Base-by-base conservation (phyloP, 1,284 basidiomycete genomes). In the Ustilago crameri region DNA sequence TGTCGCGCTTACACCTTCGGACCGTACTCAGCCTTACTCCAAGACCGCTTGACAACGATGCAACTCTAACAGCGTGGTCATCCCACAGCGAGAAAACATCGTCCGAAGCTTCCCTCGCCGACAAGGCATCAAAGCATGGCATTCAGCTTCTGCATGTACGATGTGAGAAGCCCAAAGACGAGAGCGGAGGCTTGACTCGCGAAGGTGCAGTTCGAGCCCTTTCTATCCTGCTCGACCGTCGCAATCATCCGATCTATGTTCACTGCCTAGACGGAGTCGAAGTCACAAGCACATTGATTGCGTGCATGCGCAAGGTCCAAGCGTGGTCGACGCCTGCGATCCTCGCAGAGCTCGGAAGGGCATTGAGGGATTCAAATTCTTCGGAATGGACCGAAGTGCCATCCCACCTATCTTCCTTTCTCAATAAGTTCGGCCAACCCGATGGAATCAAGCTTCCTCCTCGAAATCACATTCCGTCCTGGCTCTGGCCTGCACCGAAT, bases 211-310 rank as follows among this genome's bases (percentile, higher is more conserved):
- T 68, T 9, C 58, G 69, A 7, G 80, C 78, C 7, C 51, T 82
- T 9, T 52, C 69, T 7, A 61, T 75, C 12, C 43, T 82, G 41
- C 71, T 80, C 23, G 74, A 81, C 37, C 53, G 63, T 18, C 68
- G 71, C 40, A 75, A 76, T n/a, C 57, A 78, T 41, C 81, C 81
- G 0, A 63, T 81, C 37, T 82, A 82, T 47, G 51, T 82, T 2
- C 81, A 82, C 50, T 80, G 78, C 52, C 60, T 82, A n/a, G 81
- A 82, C 45, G 81, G 79, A 18, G 74, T 79, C 32, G 74, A 78
- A 17, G 74, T 75, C 15, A 76, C 78, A 1, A 75, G 75, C 40
- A 79, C 77, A 10, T 67, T 82, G 9, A 49, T 81, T 12, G 81
- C 76, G 3, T 75, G 78, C 35, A 68, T 81, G 60, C 75, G 81